Conservation (phyloP, 345 rosid genomes). For the Gossypium longicalyx region DNA sequence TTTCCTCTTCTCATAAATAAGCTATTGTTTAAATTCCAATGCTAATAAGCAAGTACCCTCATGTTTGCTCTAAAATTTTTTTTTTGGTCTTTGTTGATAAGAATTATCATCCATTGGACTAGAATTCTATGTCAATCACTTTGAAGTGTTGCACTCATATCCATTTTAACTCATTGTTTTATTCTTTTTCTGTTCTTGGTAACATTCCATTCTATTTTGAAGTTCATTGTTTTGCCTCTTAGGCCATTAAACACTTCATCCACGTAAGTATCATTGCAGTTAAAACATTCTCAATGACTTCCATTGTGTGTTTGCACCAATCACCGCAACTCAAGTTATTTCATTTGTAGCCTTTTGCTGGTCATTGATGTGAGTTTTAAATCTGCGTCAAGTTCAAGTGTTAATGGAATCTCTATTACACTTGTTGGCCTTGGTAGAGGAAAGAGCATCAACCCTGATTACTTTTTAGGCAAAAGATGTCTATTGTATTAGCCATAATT, state of each 20-base stretch:
- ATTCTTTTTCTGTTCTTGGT: background rate
- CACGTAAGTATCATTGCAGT: background rate
- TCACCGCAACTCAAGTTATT: background rate
- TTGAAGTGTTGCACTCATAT: background rate
- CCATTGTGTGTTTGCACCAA: background rate
- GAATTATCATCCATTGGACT: background rate
- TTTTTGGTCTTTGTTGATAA: background rate
- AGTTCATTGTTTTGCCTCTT: background rate
- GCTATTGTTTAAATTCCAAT: background rate
- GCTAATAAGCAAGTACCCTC: background rate
- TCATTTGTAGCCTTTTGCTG: background rate
- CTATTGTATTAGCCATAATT: background rate
- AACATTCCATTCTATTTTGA: constrained; percentile 4
- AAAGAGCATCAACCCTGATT: background rate
- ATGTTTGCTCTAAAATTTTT: background rate
- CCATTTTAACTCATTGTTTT: background rate
- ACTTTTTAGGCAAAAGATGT: background rate
- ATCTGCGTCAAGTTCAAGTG: background rate
- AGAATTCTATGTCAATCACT: background rate
- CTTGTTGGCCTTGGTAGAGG: background rate
- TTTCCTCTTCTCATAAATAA: background rate
- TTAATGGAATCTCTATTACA: background rate
- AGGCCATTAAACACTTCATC: background rate
- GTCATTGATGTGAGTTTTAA: background rate
- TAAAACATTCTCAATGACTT: background rate